Evolutionary conservation across 345 rosid species (phyloP).

Genomic region (Diplotaxis tenuifolia): DNA sequence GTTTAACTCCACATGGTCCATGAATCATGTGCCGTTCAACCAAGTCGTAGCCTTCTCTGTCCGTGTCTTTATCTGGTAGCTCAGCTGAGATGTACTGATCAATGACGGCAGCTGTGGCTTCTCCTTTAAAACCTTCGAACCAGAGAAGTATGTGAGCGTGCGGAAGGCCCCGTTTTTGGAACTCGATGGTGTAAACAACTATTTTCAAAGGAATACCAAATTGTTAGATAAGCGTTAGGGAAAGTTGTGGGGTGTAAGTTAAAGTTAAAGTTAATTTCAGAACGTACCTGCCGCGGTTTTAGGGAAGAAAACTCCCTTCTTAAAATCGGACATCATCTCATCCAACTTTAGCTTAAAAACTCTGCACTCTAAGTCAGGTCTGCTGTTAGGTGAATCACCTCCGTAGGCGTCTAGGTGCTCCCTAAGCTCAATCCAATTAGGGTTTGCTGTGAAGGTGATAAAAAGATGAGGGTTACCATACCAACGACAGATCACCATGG

Average conservation of each 20-base stretch:
- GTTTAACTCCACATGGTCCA: neutral
- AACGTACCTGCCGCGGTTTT: too few species aligned
- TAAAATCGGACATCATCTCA: neutral
- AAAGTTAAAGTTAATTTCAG: too few species aligned
- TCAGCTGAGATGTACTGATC: neutral
- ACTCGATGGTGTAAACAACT: neutral
- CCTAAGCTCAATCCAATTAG: too few species aligned
- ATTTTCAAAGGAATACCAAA: too few species aligned
- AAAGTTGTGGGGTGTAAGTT: too few species aligned
- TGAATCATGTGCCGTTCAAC: neutral
- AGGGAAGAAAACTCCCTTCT: too few species aligned
- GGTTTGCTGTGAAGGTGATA: too few species aligned
- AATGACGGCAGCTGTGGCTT: neutral
- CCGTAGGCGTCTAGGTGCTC: neutral
- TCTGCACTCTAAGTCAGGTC: neutral
- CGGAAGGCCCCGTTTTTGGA: too few species aligned
- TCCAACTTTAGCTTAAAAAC: neutral
- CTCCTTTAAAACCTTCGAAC: neutral
- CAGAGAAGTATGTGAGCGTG: too few species aligned
- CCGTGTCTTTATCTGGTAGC: neutral
- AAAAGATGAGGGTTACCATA: too few species aligned
- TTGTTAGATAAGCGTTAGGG: too few species aligned
- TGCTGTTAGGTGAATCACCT: neutral
- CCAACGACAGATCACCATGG: too few species aligned
- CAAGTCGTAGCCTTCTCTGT: neutral